phyloP scores from a whole-genome alignment of 106 monocot species.

The Dactylorhiza incarnata region DNA sequence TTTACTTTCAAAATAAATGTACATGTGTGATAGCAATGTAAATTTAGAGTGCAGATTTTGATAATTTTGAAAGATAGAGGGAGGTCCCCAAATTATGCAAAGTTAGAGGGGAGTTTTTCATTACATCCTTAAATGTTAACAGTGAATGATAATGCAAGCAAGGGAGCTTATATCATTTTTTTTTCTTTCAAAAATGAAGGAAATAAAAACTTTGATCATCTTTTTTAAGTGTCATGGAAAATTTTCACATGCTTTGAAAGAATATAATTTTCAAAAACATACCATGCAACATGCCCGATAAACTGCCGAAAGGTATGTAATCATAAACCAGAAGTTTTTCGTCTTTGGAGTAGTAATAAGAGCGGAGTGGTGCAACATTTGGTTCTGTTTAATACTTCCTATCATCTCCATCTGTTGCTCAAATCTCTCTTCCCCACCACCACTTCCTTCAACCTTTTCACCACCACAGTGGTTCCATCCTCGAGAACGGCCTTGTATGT shows the following conservation, averaged over 20 bases:
- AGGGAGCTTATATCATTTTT: neutral
- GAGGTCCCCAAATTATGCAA: no score
- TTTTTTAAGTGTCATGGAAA: neutral
- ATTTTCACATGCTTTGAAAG: neutral
- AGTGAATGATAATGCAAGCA: no score
- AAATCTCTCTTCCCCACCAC: constrained; percentile 77
- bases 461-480: constrained; percentile 86
- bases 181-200: neutral
- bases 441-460: constrained; percentile 91
- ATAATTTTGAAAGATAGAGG: no score
- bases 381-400: constrained; percentile 65
- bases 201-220: neutral
- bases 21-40: no score
- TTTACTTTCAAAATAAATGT: no score
- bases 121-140: neutral
- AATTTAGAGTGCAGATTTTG: no score
- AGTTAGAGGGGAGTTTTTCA: no score
- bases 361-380: constrained; percentile 69
- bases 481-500: constrained; percentile 94
- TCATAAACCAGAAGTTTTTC: constrained; percentile 97
- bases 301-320: constrained; percentile 55
- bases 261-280: constrained; percentile 11
- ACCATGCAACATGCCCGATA: constrained; percentile 73
- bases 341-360: constrained; percentile 97
- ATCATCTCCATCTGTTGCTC: constrained; percentile 95